phyloP scores from a whole-genome alignment of 345 rosid species.

The Excoecaria agallocha region DNA sequence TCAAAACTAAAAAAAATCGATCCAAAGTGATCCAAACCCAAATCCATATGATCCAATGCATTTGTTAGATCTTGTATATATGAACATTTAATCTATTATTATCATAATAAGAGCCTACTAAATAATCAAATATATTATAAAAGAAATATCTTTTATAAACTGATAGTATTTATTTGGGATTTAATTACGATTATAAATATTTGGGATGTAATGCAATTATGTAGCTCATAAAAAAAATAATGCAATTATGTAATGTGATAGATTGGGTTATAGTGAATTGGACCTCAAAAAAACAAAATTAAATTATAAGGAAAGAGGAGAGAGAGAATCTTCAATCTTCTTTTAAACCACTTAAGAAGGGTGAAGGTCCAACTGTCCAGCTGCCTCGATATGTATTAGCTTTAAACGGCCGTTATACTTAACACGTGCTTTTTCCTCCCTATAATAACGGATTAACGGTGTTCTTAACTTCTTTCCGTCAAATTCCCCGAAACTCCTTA shows the following conservation, averaged over 20 bases:
- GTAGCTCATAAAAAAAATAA: too few relatives aligned
- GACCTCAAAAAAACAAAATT: constrained; percentile 12
- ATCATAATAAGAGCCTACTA: too few relatives aligned
- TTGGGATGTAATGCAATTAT: too few relatives aligned
- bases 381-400: constrained; percentile 2
- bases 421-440: not conserved
- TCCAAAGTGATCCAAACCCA: too few relatives aligned
- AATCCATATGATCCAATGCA: too few relatives aligned
- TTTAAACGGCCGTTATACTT: constrained; percentile 22
- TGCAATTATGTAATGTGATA: not conserved
- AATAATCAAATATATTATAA: too few relatives aligned
- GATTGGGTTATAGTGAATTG: constrained; percentile 4
- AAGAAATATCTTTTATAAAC: too few relatives aligned
- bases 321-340: constrained; percentile 23
- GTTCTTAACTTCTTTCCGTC: constrained; percentile 34
- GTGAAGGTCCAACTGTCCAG: constrained; percentile 30
- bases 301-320: not conserved
- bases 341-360: constrained; percentile 17
- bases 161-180: too few relatives aligned
- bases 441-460: constrained; percentile 12
- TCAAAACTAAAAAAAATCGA: too few relatives aligned
- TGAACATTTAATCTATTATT: too few relatives aligned
- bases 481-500: constrained; percentile 21
- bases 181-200: too few relatives aligned
- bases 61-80: too few relatives aligned